Conservation (phyloP, 2,329 filamentous ascomycete species). For the Acrocalymma vagum region DNA sequence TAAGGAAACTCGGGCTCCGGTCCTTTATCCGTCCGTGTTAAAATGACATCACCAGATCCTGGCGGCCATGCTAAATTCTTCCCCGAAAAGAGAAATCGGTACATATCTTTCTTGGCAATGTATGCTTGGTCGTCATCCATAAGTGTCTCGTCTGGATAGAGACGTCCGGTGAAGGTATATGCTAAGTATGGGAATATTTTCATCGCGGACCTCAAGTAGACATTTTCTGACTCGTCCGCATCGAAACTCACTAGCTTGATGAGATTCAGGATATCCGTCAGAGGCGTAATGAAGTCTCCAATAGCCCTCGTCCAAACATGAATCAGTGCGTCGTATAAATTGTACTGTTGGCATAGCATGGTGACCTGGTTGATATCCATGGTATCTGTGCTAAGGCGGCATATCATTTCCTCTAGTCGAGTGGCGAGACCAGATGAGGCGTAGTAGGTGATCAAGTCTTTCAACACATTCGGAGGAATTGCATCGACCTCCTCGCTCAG, state of each 20-base stretch:
- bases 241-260: conserved; percentile 64
- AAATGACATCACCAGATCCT: conserved; percentile 66
- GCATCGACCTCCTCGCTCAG: conserved; percentile 77
- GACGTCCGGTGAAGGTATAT: conserved; percentile 84
- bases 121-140: conserved; percentile 77
- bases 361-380: conserved; percentile 96
- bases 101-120: conserved; percentile 85
- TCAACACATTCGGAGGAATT: conserved; percentile 84
- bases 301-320: conserved; percentile 97
- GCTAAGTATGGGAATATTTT: conserved; percentile 97
- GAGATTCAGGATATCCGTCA: conserved; percentile 81
- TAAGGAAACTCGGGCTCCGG: conserved; percentile 84
- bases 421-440: conserved; percentile 77
- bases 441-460: conserved; percentile 84
- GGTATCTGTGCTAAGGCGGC: conserved; percentile 86
- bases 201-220: conserved; percentile 74
- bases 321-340: conserved; percentile 92
- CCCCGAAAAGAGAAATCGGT: conserved; percentile 92
- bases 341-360: conserved; percentile 86
- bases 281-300: conserved; percentile 86
- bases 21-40: conserved; percentile 63
- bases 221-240: conserved; percentile 66
- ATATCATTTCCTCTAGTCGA: conserved; percentile 91
- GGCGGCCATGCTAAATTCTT: conserved; percentile 79
- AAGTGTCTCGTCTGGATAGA: conserved; percentile 85